phyloP scores from a whole-genome alignment of 768 basidiomycete genomes.

The Pholiota conissans region DNA sequence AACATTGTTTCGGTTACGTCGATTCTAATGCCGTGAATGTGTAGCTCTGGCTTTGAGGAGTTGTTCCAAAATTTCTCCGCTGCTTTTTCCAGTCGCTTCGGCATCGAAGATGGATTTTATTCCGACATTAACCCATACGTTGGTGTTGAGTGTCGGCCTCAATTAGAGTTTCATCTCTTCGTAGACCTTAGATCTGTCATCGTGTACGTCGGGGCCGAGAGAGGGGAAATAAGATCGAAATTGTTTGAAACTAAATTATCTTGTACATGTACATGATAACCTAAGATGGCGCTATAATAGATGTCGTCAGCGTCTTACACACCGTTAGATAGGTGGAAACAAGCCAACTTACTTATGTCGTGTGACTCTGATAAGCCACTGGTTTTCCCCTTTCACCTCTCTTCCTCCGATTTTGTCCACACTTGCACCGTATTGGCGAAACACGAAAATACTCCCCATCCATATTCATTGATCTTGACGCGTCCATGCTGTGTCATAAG shows the following conservation, averaged over 20 bases:
- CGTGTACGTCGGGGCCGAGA: not conserved
- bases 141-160: no score
- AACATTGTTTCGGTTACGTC: no score
- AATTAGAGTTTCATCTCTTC: no score
- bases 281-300: not conserved
- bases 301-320: not conserved
- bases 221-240: not conserved
- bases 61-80: not conserved
- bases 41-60: not conserved
- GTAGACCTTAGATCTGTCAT: not conserved
- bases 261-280: no score
- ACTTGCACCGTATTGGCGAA: conserved; percentile 55
- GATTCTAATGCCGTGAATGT: no score
- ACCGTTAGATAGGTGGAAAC: not conserved
- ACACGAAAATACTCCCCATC: conserved; percentile 70
- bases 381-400: not conserved
- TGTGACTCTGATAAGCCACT: not conserved
- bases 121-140: not conserved
- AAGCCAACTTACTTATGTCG: not conserved
- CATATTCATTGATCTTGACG: conserved; percentile 48
- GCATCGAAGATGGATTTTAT: not conserved
- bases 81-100: no score
- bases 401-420: conserved; percentile 42
- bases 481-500: conserved; percentile 46
- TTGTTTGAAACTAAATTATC: no score